A percentile compares a stretch with the other conserved stretches of the same genome.
Conservation (phyloP, 1,284 basidiomycete species). For the Phylloporus sp. region DNA sequence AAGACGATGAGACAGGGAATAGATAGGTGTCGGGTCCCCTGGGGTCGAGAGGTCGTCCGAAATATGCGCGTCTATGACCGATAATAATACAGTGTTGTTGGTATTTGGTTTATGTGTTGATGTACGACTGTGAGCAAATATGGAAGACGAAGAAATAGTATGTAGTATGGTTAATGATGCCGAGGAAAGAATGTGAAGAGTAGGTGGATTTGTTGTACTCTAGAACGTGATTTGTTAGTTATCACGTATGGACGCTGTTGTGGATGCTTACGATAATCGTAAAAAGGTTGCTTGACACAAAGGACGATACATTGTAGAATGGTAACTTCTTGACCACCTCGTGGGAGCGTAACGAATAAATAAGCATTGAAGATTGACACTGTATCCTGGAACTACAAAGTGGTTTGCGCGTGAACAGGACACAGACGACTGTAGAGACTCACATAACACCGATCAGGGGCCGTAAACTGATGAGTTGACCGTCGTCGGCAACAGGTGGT, state of each 20-base stretch:
- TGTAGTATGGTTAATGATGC: conserved; percentile 55
- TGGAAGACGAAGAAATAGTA: conserved; percentile 51
- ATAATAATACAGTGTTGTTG: conserved; percentile 44
- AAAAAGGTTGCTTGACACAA: conserved; percentile 54
- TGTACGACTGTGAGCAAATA: conserved; percentile 40
- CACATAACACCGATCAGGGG: conserved; percentile 65
- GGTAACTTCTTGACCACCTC: conserved; percentile 54
- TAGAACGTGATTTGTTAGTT: conserved; percentile 30
- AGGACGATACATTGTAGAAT: conserved; percentile 48
- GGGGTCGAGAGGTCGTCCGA: conserved; percentile 19
- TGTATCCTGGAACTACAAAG: conserved; percentile 28
- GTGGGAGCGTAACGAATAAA: conserved; percentile 67
- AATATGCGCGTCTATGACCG: conserved; percentile 37
- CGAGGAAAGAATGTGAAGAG: conserved; percentile 61
- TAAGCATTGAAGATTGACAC: conserved; percentile 44
- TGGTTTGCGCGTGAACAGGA: conserved; percentile 9
- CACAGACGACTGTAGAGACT: conserved; percentile 30
- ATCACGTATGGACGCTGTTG: background rate
- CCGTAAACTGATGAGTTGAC: conserved; percentile 40
- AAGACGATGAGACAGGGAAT: conserved; percentile 63
- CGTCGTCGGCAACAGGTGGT: conserved; percentile 32
- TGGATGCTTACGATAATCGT: conserved; percentile 58
- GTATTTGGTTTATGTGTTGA: conserved; percentile 37
- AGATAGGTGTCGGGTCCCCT: conserved; percentile 49
- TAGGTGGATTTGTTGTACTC: conserved; percentile 60